Conservation (phyloP, 768 basidiomycete genomes). For the Psilocybe azurescens region DNA sequence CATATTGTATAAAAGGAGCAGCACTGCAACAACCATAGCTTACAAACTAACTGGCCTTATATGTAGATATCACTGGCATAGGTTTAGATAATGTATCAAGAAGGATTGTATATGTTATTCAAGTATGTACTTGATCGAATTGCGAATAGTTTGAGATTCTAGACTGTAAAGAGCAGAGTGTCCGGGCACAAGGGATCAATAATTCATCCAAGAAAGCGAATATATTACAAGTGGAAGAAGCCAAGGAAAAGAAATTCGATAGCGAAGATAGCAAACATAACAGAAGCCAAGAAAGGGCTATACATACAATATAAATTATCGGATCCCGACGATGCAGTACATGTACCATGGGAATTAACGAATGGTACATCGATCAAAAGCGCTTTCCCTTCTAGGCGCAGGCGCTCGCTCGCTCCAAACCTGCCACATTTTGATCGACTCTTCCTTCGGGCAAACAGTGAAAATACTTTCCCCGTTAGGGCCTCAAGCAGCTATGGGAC, state of each 20-base stretch:
- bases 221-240: background rate
- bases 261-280: background rate
- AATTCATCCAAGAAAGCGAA: background rate
- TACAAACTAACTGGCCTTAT: background rate
- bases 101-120: no score
- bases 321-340: background rate
- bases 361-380: constrained; percentile 52
- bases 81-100: background rate
- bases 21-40: background rate
- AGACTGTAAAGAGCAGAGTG: no score
- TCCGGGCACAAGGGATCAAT: background rate
- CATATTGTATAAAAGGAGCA: background rate
- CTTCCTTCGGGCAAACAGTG: constrained; percentile 66
- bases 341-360: constrained; percentile 32
- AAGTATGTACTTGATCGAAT: no score
- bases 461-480: constrained; percentile 69
- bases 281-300: background rate
- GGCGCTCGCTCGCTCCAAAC: constrained; percentile 56
- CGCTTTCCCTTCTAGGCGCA: constrained; percentile 41
- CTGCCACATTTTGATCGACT: constrained; percentile 77
- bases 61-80: background rate
- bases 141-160: no score
- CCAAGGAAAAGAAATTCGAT: background rate
- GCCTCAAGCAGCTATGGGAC: constrained; percentile 66
- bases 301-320: background rate